Conservation (phyloP, 2,329 filamentous ascomycete species). For the Cordyceps farinosa region DNA sequence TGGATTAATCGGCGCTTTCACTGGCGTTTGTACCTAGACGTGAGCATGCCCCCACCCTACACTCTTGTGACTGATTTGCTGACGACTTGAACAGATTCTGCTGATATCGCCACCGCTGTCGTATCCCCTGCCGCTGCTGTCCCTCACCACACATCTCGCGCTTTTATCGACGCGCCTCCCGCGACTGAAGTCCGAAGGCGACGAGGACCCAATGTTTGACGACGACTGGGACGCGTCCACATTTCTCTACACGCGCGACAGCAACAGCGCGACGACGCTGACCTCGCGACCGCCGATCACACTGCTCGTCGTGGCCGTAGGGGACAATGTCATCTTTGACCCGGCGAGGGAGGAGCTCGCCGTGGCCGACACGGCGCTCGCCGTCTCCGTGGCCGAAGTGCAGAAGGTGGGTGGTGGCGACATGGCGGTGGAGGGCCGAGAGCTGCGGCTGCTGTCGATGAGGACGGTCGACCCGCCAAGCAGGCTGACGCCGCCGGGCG, state of each 20-base stretch:
- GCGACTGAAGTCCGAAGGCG: conserved; percentile 77
- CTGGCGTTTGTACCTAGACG: conserved; percentile 94
- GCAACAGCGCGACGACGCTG: conserved; percentile 21
- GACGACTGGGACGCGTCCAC: conserved; percentile 91
- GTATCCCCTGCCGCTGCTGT: conserved; percentile 89
- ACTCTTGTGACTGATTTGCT: background rate
- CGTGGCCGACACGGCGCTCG: conserved; percentile 84
- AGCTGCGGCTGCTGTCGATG: conserved; percentile 62
- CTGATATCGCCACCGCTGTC: conserved; percentile 90
- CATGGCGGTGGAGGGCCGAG: conserved; percentile 36
- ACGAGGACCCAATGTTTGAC: conserved; percentile 96
- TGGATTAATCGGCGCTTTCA: conserved; percentile 90
- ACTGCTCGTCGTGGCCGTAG: conserved; percentile 82
- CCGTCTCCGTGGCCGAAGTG: conserved; percentile 68
- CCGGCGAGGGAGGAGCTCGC: conserved; percentile 87
- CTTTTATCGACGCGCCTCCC: conserved; percentile 84
- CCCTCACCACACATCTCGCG: conserved; percentile 88
- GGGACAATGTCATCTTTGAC: conserved; percentile 89
- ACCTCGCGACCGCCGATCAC: conserved; percentile 73
- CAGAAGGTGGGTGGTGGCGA: conserved; percentile 10
- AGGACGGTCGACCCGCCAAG: conserved; percentile 73
- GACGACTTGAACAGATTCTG: conserved; percentile 61
- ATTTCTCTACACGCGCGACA: conserved; percentile 65
- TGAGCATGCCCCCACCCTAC: conserved; percentile 43
- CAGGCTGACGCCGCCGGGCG: conserved; percentile 66